A percentile compares a stretch with the other conserved stretches of the same genome.
Conservation (phyloP, 2,329 filamentous ascomycete species). For the Thermomyces lanuginosus region DNA sequence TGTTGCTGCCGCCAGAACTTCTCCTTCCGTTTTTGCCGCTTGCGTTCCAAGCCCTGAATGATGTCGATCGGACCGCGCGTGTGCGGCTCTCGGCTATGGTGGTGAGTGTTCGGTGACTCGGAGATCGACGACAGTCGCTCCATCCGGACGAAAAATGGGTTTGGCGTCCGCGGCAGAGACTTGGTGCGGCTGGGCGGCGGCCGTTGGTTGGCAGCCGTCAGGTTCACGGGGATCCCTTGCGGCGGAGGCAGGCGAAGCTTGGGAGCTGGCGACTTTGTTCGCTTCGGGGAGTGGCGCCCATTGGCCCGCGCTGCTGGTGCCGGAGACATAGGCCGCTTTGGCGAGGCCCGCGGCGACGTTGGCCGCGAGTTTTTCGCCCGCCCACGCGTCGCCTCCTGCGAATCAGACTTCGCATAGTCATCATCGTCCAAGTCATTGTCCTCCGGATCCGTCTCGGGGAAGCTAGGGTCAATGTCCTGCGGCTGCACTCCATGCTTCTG, state of each 20-base stretch:
- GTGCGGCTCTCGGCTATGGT: constrained; percentile 40
- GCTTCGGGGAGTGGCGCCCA: constrained; percentile 49
- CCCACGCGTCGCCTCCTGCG: constrained; percentile 39
- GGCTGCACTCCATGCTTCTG: constrained; percentile 69
- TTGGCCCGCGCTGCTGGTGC: constrained; percentile 38
- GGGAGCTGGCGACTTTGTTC: constrained; percentile 55
- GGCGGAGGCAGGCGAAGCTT: constrained; percentile 31
- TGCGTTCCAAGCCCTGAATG: constrained; percentile 87
- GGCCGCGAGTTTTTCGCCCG: constrained; percentile 31
- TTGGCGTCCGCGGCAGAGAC: constrained; percentile 66
- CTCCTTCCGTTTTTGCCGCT: constrained; percentile 80
- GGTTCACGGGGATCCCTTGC: constrained; percentile 30
- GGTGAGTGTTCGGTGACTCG: constrained; percentile 21
- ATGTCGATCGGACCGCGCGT: constrained; percentile 93
- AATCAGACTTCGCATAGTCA: constrained; percentile 35
- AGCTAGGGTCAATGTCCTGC: constrained; percentile 96
- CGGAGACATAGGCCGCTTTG: constrained; percentile 43
- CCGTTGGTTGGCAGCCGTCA: constrained; percentile 41
- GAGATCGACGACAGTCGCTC: constrained; percentile 15
- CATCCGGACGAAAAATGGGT: constrained; percentile 42
- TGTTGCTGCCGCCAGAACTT: constrained; percentile 84
- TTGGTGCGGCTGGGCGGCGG: constrained; percentile 62
- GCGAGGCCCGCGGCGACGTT: constrained; percentile 42
- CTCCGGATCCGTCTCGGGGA: constrained; percentile 85
- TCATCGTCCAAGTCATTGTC: constrained; percentile 59